These are phyloP conservation scores for Lactifluus piperatus DNA, from an alignment of 768 basidiomycete genomes.

Conservation along the genomic window DNA sequence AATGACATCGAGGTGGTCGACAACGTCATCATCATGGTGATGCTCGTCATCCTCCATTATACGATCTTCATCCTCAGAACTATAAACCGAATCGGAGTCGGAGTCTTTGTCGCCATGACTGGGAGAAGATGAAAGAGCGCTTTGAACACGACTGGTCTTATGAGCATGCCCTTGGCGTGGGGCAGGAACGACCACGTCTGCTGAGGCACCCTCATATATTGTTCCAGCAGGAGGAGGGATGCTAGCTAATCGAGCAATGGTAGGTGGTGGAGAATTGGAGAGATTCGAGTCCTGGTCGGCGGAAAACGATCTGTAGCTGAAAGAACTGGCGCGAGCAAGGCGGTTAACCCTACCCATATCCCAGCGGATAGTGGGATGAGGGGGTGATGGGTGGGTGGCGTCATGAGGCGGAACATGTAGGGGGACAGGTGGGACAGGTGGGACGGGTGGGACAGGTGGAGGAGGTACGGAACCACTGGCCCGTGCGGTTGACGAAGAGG, in stretches of 20 bases:
- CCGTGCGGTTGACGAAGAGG: background rate
- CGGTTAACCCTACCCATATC: constrained; percentile 10
- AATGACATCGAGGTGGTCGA: constrained; percentile 77
- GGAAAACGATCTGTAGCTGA: constrained; percentile 8
- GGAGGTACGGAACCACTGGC: background rate
- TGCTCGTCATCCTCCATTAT: constrained; percentile 22
- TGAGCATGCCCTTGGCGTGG: constrained; percentile 21
- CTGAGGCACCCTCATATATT: background rate
- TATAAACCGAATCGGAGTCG: constrained; percentile 9
- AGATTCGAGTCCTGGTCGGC: constrained; percentile 3
- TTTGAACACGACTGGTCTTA: constrained; percentile 36
- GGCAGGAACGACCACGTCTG: constrained; percentile 29
- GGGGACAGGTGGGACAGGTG: background rate
- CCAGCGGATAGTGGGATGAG: background rate
- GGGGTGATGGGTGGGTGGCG: background rate
- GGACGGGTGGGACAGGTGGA: no score
- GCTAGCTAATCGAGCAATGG: background rate
- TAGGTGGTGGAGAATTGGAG: background rate
- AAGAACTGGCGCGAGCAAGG: background rate
- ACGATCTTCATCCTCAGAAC: constrained; percentile 13
- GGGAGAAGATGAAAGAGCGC: constrained; percentile 34
- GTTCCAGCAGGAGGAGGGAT: background rate
- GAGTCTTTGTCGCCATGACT: constrained; percentile 9
- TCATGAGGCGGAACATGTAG: background rate
- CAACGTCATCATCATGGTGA: constrained; percentile 69